phyloP scores from a whole-genome alignment of 495 filamentous ascomycete genomes.

The Sporormia fimetaria region DNA sequence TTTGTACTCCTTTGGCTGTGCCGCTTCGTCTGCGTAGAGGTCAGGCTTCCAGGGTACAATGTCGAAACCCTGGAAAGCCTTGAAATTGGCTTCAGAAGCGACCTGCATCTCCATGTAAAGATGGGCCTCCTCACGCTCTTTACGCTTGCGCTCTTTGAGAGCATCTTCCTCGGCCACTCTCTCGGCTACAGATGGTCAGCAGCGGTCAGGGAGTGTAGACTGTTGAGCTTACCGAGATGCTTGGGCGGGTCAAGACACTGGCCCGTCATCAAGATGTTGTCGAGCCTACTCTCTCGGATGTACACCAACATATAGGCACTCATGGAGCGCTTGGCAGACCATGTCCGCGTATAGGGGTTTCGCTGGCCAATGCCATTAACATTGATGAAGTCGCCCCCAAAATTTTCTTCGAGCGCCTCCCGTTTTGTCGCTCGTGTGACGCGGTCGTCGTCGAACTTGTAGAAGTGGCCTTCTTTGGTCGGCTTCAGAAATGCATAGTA shows the following conservation, averaged over 20 bases:
- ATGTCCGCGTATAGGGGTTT: conserved; percentile 54
- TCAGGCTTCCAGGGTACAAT: conserved; percentile 57
- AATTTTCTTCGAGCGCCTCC: conserved; percentile 94
- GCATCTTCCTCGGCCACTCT: conserved; percentile 61
- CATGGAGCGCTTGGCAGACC: conserved; percentile 60
- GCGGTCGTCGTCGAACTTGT: conserved; percentile 93
- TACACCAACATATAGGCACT: conserved; percentile 98
- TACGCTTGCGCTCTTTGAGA: conserved; percentile 56
- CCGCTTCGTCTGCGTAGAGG: conserved; percentile 41
- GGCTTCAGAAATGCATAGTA: conserved; percentile 98
- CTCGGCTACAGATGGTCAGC: too few relatives aligned
- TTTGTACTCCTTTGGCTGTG: conserved; percentile 50
- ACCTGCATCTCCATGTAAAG: conserved; percentile 76
- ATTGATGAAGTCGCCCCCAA: conserved; percentile 69
- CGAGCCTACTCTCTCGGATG: conserved; percentile 71
- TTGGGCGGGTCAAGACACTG: conserved; percentile 63
- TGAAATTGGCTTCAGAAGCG: conserved; percentile 68
- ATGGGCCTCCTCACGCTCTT: conserved; percentile 88
- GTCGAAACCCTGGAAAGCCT: conserved; percentile 72
- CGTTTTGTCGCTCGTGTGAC: conserved; percentile 85
- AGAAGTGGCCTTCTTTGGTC: conserved; percentile 82
- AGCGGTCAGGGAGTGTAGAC: too few relatives aligned
- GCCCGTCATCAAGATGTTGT: conserved; percentile 67
- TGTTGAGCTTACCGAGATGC: too few relatives aligned
- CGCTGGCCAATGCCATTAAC: conserved; percentile 50